Evolutionary conservation across 140 eudicot genomes (phyloP), one percentile per base, ranked within the genome.

Genomic region (Erigeron philadelphicus): DNA sequence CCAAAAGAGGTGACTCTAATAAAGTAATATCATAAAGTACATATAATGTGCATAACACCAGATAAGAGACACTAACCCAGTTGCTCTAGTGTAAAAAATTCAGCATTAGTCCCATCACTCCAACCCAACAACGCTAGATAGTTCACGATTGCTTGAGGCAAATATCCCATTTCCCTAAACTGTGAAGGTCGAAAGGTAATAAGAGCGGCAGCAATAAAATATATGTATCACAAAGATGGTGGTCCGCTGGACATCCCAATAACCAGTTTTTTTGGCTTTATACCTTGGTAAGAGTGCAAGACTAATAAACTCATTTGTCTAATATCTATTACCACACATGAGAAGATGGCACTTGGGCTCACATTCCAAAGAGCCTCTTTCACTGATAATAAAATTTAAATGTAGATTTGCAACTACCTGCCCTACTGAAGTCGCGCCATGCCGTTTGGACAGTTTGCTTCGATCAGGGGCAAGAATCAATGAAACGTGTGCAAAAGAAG

Each of bases 391-490:
- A 35, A 42, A 40, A 18, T 16, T 23, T 25, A 12, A 54, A 67
- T 54, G 11, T 67, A 61, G 54, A 62, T 13, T 31, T 11, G 55
- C 68, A 72, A 52, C 74, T 66, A 92, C 98, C 98, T 93, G 96
- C 45, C 98, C 98, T 66, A 93, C 98, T 60, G 96, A 93, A 84
- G 96, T 93, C 79, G 98, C 98, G 76, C 98, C 98, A 81, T 93
- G 96, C 31, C 98, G 81, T 85, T 93, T 93, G 21, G 98, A 93
- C 49, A 93, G 84, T 78, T 93, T 93, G 89, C 98, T 93, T 60
- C 88, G 82, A 81, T 93, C 98, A 74, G 98, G 93, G 41, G 98
- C 95, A 76, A 93, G 96, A 84, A 93, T 89, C 66, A 93, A 76
- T 43, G 98, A 89, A 69, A 89, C 96, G 58, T 88, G 96, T 68